Conservation (phyloP, 768 basidiomycete species). For the Leccinum uliginosum region DNA sequence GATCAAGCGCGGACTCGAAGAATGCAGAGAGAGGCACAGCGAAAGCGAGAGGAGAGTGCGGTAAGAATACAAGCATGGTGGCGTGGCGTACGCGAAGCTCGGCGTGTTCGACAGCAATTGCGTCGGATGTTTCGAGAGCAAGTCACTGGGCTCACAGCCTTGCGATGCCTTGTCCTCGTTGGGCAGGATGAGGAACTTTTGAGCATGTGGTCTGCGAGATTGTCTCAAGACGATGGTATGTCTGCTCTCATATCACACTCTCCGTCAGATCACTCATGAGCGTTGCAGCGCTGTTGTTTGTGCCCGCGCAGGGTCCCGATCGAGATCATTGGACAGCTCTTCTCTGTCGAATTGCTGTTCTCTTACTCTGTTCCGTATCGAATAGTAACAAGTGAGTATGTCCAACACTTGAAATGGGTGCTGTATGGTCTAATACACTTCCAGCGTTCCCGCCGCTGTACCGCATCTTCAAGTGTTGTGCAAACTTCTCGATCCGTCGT, state of each 20-base stretch:
- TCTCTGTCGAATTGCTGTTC: slow-evolving; percentile 42
- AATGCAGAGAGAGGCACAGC: slow-evolving; percentile 51
- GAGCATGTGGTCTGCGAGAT: slow-evolving; percentile 28
- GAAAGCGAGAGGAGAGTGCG: slow-evolving; percentile 55
- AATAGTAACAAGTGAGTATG: slow-evolving; percentile 44
- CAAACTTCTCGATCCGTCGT: slow-evolving; percentile 36
- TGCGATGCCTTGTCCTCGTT: slow-evolving; percentile 64
- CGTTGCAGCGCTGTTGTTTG: slow-evolving; percentile 37
- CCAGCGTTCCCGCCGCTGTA: slow-evolving; percentile 46
- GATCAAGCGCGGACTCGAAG: slow-evolving; percentile 59
- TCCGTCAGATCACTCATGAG: slow-evolving; percentile 1
- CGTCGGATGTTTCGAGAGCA: slow-evolving; percentile 48
- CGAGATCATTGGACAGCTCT: slow-evolving; percentile 58
- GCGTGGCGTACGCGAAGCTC: slow-evolving; percentile 46
- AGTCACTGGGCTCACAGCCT: slow-evolving; percentile 47
- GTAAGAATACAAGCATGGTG: slow-evolving; percentile 67
- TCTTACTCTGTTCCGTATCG: slow-evolving; percentile 53
- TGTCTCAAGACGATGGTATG: slow-evolving; percentile 21
- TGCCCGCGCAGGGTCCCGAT: slow-evolving; percentile 35
- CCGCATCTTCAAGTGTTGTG: slow-evolving; percentile 50
- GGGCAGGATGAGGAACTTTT: slow-evolving; percentile 37
- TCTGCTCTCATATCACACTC: background rate
- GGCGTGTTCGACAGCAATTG: slow-evolving; percentile 42
- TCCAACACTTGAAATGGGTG: background rate
- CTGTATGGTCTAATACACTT: background rate